These are phyloP conservation scores for Verticillium dahliae DNA, from an alignment of 2,329 filamentous ascomycete genomes.

Conservation along the genomic window DNA sequence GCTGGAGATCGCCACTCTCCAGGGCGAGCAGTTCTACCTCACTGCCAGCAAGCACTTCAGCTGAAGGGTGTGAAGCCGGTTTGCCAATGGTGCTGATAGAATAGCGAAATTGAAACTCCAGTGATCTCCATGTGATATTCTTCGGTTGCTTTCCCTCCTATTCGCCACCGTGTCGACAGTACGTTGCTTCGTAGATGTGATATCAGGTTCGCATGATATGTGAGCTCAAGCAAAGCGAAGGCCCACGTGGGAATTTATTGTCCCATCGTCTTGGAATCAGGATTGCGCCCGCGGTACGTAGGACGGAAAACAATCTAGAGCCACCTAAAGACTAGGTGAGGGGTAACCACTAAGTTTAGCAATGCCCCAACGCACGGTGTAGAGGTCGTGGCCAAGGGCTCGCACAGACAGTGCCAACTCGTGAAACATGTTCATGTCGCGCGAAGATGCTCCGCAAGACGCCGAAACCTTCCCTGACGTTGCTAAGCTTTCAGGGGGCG, in stretches of 20 bases:
- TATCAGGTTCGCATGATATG: no score
- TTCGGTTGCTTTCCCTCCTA: no score
- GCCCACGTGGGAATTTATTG: no score
- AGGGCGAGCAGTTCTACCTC: slow-evolving; percentile 83
- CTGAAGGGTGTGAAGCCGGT: slow-evolving; percentile 42
- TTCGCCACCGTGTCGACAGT: no score
- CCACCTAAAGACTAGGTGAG: not conserved
- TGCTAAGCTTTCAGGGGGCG: not conserved
- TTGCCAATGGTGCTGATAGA: not conserved
- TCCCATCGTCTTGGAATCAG: no score
- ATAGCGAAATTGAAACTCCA: not conserved
- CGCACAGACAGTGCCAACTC: not conserved
- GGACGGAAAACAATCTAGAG: no score
- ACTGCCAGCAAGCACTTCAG: slow-evolving; percentile 62
- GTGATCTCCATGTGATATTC: not conserved
- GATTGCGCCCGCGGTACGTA: no score
- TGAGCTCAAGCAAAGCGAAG: no score
- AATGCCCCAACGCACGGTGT: not conserved
- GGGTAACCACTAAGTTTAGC: not conserved
- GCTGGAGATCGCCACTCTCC: slow-evolving; percentile 69
- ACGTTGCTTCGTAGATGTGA: no score
- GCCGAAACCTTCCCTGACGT: not conserved
- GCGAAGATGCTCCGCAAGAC: not conserved
- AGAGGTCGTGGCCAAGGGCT: not conserved
- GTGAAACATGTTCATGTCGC: not conserved